A percentile compares a stretch with the other conserved stretches of the same genome.
Conservation (phyloP, 2,329 filamentous ascomycete genomes). For the Knufia petricola region DNA sequence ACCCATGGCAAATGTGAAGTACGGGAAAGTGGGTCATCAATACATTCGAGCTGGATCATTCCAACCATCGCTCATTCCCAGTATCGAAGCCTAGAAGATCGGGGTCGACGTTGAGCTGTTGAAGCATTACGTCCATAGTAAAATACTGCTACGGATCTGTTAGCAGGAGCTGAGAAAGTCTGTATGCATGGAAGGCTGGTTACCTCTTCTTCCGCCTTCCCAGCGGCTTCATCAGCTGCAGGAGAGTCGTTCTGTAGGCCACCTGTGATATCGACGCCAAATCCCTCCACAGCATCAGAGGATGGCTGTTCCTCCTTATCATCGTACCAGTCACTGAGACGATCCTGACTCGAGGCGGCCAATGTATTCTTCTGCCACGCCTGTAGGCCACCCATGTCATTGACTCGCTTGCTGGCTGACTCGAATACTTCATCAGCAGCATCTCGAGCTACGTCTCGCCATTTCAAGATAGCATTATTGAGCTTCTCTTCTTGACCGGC, state of each 20-base stretch:
- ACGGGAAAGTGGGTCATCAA: too few relatives aligned
- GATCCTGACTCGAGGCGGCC: constrained; percentile 21
- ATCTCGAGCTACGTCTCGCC: constrained; percentile 50
- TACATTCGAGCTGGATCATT: constrained; percentile 30
- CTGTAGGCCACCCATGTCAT: constrained; percentile 53
- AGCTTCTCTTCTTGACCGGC: constrained; percentile 45
- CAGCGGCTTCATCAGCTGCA: constrained; percentile 14
- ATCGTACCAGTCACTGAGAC: constrained; percentile 26
- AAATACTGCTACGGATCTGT: constrained; percentile 42
- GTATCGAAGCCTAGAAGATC: constrained; percentile 55
- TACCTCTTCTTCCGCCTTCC: constrained; percentile 24
- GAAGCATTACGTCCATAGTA: constrained; percentile 62
- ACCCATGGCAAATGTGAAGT: too few relatives aligned
- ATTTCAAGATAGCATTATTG: constrained; percentile 47
- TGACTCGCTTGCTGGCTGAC: constrained; percentile 49
- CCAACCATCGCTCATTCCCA: constrained; percentile 47
- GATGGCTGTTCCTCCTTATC: constrained; percentile 29
- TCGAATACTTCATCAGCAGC: constrained; percentile 61
- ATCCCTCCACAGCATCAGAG: constrained; percentile 24
- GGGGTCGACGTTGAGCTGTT: constrained; percentile 53
- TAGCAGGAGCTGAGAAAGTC: constrained; percentile 8
- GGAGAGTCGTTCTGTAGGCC: constrained; percentile 26
- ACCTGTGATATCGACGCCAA: too few relatives aligned
- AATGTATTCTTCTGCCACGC: constrained; percentile 41
- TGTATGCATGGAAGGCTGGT: constrained; percentile 12